Conservation (phyloP, 345 rosid genomes). For the Citrus australasica region DNA sequence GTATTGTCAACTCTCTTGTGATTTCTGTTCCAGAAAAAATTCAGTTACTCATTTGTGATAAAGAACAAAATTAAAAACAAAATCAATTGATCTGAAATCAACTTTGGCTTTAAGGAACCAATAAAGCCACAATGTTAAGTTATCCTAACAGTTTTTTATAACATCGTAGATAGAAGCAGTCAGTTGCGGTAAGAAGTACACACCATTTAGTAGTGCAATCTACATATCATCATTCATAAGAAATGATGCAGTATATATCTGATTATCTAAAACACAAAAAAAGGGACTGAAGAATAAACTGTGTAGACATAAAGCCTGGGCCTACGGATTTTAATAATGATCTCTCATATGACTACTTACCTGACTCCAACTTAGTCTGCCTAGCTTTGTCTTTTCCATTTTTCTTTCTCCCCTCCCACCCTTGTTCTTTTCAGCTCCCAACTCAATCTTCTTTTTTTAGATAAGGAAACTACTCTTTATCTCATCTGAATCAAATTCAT, state of each 20-base stretch:
- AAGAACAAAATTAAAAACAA: not conserved
- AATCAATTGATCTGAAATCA: not conserved
- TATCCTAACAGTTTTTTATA: not conserved
- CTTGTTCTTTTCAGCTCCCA: not conserved
- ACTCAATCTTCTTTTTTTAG: not conserved
- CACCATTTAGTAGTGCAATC: not conserved
- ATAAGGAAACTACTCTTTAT: not conserved
- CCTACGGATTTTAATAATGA: not conserved
- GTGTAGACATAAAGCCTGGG: not conserved
- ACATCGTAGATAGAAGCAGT: not conserved
- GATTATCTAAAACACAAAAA: not conserved
- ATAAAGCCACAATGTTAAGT: not conserved
- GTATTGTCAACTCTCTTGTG: slow-evolving; percentile 41
- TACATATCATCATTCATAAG: not conserved
- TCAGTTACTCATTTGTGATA: slow-evolving; percentile 5
- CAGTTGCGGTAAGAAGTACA: not conserved
- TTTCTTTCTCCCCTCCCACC: not conserved
- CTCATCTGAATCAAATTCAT: not conserved
- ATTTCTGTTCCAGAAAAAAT: slow-evolving; percentile 42
- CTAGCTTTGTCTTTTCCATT: not conserved
- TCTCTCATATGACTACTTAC: not conserved
- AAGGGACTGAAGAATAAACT: not conserved
- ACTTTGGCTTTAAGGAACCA: not conserved
- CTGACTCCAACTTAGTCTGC: not conserved
- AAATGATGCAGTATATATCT: not conserved